These are phyloP conservation scores for Penicillium nucicola DNA, from an alignment of 495 filamentous ascomycete species.

Conservation along the genomic window DNA sequence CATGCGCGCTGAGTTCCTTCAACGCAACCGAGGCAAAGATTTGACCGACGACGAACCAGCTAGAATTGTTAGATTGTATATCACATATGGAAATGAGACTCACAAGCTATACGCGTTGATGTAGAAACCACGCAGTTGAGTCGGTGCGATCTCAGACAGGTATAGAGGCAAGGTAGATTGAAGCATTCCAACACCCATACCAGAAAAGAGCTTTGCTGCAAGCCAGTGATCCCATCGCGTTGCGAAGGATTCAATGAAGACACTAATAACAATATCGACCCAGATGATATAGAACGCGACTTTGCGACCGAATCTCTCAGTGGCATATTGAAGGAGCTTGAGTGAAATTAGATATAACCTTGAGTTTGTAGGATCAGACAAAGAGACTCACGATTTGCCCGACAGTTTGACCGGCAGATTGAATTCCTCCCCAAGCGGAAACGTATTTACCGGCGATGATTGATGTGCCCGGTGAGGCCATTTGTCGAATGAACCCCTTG, in stretches of 20 bases:
- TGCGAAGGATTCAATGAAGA: conserved; percentile 37
- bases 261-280: conserved; percentile 27
- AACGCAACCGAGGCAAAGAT: conserved; percentile 40
- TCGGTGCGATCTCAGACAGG: conserved; percentile 38
- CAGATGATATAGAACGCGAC: conserved; percentile 29
- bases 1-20: conserved; percentile 19
- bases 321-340: conserved; percentile 31
- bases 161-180: conserved; percentile 43
- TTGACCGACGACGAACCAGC: conserved; percentile 41
- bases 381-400: conserved; percentile 25
- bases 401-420: conserved; percentile 36
- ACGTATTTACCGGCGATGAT: conserved; percentile 35
- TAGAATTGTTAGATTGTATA: conserved; percentile 4
- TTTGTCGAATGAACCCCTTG: conserved; percentile 37
- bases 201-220: conserved; percentile 38
- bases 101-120: conserved; percentile 41
- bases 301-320: conserved; percentile 32
- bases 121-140: conserved; percentile 34
- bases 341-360: not conserved
- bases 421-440: conserved; percentile 40
- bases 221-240: conserved; percentile 39
- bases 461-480: conserved; percentile 24
- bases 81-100: not conserved
- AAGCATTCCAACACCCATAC: conserved; percentile 40
- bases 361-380: not conserved